Evolutionary conservation across 2,329 filamentous ascomycete species (phyloP).

Genomic region (Pyricularia sp.): DNA sequence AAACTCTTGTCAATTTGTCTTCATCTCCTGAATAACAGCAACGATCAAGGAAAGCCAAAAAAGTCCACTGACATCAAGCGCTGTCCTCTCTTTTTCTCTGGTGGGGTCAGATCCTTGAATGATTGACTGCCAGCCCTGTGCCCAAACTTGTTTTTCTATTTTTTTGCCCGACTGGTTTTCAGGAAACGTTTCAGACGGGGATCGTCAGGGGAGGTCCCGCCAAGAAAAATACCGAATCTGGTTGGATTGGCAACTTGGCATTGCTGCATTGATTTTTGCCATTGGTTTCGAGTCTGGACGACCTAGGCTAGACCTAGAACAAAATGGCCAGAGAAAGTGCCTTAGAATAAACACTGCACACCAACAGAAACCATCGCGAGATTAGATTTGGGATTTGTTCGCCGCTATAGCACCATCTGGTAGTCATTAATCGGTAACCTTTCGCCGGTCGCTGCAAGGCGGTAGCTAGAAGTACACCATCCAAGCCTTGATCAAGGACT

Average conservation of each 20-base stretch:
- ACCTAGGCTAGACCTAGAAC: not conserved
- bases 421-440: not conserved
- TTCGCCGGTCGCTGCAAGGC: not conserved
- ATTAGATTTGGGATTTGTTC: not conserved
- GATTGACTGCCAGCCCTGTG: not conserved
- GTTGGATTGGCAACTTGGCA: too few relatives aligned
- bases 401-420: not conserved
- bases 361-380: not conserved
- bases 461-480: not conserved
- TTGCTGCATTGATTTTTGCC: too few relatives aligned
- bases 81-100: too few relatives aligned
- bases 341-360: not conserved
- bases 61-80: not conserved
- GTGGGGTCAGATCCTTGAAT: not conserved
- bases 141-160: not conserved
- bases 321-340: not conserved
- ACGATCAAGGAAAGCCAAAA: not conserved
- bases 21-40: not conserved
- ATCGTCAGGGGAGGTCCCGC: not conserved
- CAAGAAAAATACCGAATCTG: not conserved
- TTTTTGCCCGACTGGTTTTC: not conserved
- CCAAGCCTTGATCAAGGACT: not conserved
- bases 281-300: too few relatives aligned
- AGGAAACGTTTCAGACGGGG: not conserved
- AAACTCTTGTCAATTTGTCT: not conserved